These are phyloP conservation scores for Herpetospermum pedunculosum DNA, from an alignment of 306 rosid species.

Conservation along the genomic window DNA sequence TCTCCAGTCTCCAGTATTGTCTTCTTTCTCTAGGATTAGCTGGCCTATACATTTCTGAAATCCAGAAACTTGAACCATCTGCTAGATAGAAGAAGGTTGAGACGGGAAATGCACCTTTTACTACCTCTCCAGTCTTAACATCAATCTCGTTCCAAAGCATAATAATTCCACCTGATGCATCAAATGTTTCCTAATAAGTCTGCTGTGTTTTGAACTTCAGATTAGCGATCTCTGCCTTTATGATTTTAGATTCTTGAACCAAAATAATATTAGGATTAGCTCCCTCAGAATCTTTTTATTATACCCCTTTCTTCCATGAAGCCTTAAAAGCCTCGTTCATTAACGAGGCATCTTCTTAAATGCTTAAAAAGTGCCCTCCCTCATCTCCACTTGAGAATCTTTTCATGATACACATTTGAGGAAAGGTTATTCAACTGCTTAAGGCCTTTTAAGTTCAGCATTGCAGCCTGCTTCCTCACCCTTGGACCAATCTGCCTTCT, in stretches of 20 bases:
- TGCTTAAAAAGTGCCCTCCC: background rate
- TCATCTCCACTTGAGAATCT: background rate
- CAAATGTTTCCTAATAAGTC: background rate
- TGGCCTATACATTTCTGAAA: background rate
- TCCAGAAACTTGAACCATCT: background rate
- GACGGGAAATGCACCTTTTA: background rate
- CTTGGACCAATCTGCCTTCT: background rate
- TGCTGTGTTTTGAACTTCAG: background rate
- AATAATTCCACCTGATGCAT: background rate
- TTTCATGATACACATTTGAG: background rate
- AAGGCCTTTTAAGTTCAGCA: background rate
- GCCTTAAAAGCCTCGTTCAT: background rate
- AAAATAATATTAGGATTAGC: background rate
- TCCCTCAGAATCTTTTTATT: background rate
- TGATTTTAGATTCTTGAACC: background rate
- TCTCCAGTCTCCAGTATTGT: background rate
- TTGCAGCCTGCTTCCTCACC: background rate
- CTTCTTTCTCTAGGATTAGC: background rate
- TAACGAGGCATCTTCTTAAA: background rate
- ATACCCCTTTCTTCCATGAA: background rate
- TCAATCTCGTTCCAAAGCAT: background rate
- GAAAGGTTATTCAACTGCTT: background rate
- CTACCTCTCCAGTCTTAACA: background rate
- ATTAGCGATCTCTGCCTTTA: background rate
- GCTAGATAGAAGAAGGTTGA: background rate